These are phyloP conservation scores for Penicillium paradoxum DNA, from an alignment of 495 filamentous ascomycete genomes.

Conservation along the genomic window DNA sequence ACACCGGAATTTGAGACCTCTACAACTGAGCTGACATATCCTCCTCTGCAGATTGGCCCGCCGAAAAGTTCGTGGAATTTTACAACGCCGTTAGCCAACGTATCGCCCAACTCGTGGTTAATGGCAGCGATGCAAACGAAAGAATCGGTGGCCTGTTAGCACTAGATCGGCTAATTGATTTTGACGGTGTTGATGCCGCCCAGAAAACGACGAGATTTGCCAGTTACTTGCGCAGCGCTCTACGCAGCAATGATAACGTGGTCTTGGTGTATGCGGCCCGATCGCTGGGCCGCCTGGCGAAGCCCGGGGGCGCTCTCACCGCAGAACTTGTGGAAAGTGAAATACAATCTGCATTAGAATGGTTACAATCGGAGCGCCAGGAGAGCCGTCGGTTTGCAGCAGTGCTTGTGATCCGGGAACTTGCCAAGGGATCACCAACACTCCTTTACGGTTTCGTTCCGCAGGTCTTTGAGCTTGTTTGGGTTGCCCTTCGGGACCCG, in stretches of 20 bases:
- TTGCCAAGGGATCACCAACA: constrained; percentile 86
- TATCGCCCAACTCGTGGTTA: constrained; percentile 68
- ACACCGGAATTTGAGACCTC: neutral
- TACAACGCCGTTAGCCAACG: constrained; percentile 73
- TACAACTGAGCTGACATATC: constrained; percentile 6
- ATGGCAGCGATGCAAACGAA: constrained; percentile 79
- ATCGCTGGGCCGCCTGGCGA: constrained; percentile 82
- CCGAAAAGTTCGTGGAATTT: constrained; percentile 72
- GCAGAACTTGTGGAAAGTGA: constrained; percentile 96
- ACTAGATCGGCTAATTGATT: constrained; percentile 87
- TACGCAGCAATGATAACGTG: constrained; percentile 80
- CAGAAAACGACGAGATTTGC: constrained; percentile 92
- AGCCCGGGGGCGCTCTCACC: constrained; percentile 88
- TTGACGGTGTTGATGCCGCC: constrained; percentile 89
- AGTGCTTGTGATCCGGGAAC: constrained; percentile 81
- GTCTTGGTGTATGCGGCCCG: constrained; percentile 84
- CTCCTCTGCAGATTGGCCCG: constrained; percentile 57
- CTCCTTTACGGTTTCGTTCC: constrained; percentile 87
- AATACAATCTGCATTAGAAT: constrained; percentile 89
- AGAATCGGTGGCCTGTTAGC: constrained; percentile 87
- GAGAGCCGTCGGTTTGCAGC: constrained; percentile 89
- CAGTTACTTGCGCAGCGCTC: constrained; percentile 77
- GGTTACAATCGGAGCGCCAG: constrained; percentile 89
- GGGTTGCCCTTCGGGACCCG: constrained; percentile 85
- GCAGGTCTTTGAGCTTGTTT: constrained; percentile 88